Evolutionary conservation across 2,329 filamentous ascomycete species (phyloP), one percentile per base, ranked within the genome.

Genomic region (Exserohilum turcica): DNA sequence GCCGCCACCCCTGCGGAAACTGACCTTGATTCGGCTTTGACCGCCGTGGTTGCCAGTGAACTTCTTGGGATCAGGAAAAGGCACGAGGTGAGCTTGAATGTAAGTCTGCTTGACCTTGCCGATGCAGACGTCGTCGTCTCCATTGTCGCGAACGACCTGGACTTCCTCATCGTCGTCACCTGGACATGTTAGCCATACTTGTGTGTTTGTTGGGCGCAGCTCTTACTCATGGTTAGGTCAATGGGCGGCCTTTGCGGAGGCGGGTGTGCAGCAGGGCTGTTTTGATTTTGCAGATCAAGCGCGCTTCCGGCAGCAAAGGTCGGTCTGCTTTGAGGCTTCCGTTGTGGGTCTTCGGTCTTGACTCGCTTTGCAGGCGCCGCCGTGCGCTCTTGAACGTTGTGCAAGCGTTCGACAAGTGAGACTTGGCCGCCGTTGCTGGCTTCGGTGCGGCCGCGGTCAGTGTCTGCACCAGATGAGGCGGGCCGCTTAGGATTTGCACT

Each of bases 61-160:
- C 19, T 82, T 79, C 27, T 82, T 82, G 1, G 88, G 85, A 64
- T 86, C 91, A 0, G 86, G 85, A 2, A 81, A 84, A 1, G 91
- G 91, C 2, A 93, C 84, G 31, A 79, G 77, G 64, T 85, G 82
- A 56, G 87, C 88, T 58, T 87, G 85, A 36, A 94, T 78, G 48
- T 78, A 83, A 2, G 86, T 84, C 15, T 81, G 82, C 48, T 91
- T 86, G 16, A 95, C 75, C 75, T 89, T 88, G 36, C 91, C 91
- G 67, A 90, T 92, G 74, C 91, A 95, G 3, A 95, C 88, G 66
- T 91, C 86, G 67, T 90, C 84, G 16, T 86, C 82, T 40, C 79
- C 82, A 27, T 85, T 80, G 50, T 89, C 82, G 36, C 82, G 80
- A 12, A 86, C 73, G 31, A 86, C 77, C 16, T 82, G 74, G 3